A percentile compares a stretch with the other conserved stretches of the same genome.
phyloP scores from a whole-genome alignment of 345 rosid species.

The Theobroma cacao region DNA sequence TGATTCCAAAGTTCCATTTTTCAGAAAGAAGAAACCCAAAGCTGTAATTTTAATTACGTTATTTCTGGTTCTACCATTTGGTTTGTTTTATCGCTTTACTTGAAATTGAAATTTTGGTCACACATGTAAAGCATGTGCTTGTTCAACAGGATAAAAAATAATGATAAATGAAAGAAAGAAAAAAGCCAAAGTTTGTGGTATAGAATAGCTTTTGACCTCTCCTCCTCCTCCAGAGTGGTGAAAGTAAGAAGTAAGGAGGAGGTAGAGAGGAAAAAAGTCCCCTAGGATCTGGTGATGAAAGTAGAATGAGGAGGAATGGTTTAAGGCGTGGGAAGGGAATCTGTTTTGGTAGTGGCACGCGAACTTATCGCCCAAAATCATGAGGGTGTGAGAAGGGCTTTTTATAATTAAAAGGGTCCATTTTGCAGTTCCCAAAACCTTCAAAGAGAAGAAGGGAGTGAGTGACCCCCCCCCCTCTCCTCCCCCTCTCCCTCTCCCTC shows the following conservation, averaged over 20 bases:
- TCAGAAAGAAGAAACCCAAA: not conserved
- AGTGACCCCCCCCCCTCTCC: not conserved
- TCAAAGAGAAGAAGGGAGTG: conserved; percentile 12
- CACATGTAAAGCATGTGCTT: not conserved
- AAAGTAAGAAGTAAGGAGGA: not conserved
- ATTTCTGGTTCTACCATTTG: not conserved
- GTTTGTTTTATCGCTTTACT: not conserved
- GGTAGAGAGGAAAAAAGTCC: not conserved
- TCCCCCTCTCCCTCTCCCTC: too few relatives aligned
- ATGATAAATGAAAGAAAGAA: not conserved
- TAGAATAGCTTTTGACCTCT: conserved; percentile 30
- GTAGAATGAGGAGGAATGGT: conserved; percentile 21
- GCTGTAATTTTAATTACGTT: not conserved
- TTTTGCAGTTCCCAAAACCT: conserved; percentile 43
- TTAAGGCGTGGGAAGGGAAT: conserved; percentile 54
- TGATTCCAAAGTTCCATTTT: not conserved
- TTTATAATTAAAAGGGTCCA: not conserved
- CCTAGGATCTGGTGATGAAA: conserved; percentile 17
- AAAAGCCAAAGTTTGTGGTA: conserved; percentile 10
- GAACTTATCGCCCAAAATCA: conserved; percentile 55
- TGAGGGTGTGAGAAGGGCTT: conserved; percentile 20
- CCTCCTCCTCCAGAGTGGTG: not conserved
- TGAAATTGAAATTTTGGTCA: not conserved
- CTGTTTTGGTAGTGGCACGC: conserved; percentile 55
- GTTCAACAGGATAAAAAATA: not conserved